Base-by-base conservation (phyloP, 257 asterid species). In the Phtheirospermum japonicum region DNA sequence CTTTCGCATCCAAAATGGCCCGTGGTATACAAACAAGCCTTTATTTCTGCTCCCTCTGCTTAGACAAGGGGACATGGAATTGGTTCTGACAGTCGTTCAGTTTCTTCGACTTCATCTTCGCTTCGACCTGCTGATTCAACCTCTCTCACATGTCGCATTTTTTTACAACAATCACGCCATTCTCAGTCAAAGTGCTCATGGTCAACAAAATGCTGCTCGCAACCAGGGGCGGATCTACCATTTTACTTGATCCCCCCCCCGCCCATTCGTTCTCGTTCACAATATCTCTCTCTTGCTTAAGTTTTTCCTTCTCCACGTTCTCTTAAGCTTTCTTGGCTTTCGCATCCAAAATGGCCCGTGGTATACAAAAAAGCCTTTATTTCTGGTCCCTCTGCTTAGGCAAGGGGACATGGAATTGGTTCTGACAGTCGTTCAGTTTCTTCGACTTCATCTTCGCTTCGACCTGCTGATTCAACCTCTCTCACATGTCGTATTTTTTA, bases 231-330 rank as follows among this genome's bases (percentile, higher is more conserved):
- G 4, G n/a, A n/a, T n/a, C n/a, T n/a, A n/a, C n/a, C n/a, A n/a
- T n/a, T n/a, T n/a, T n/a, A n/a, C n/a, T n/a, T n/a, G n/a, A n/a
- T n/a, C n/a, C n/a, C n/a, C n/a, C n/a, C n/a, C n/a, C n/a, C 0
- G 99, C 99, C 70, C 99, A 97, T 33, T 97, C 99, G 73, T 89
- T 93, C 75, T 89, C 99, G 59, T 89, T 71, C 80, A 89, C 97
- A 39, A 93, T 73, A 75, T 93, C 99, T 72, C 61, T 86, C 80
- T 93, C 99, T 9, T 89, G 89, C 71, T 81, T 85, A 74, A 74
- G 80, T 69, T 74, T 83, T 75, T 82, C 82, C 49, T 84, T 84
- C 79, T 80, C 88, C 0, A 80, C 77, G 57, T 72, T 78, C 64
- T 72, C 82, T 56, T 72, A 88, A 3, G 83, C 86, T 74, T 76